Evolutionary conservation across 1,284 basidiomycete species (phyloP).

Genomic region (Microbotryum scabiosae): DNA sequence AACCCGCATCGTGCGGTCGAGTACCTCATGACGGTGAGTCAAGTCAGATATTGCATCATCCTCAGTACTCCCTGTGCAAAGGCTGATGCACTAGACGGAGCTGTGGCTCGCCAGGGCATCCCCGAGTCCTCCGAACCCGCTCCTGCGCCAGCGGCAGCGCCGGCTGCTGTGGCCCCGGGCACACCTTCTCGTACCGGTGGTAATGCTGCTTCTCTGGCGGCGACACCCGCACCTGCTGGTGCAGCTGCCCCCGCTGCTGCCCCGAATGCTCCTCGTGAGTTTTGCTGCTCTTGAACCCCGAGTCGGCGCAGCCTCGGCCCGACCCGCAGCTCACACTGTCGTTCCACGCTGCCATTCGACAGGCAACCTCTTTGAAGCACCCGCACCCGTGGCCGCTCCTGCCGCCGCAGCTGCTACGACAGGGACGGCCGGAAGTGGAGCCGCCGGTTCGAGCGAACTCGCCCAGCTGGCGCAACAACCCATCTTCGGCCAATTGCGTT

Average conservation of each 20-base stretch:
- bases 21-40: conserved; percentile 81
- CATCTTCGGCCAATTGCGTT: conserved; percentile 29
- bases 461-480: conserved; percentile 42
- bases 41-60: neutral
- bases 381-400: conserved; percentile 35
- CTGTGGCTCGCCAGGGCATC: conserved; percentile 55
- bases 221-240: conserved; percentile 37
- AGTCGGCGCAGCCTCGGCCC: neutral
- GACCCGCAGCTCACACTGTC: conserved; percentile 1
- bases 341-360: conserved; percentile 5
- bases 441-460: conserved; percentile 36
- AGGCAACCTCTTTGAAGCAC: conserved; percentile 42
- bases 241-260: conserved; percentile 27
- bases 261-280: conserved; percentile 9
- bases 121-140: conserved; percentile 47
- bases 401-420: conserved; percentile 28
- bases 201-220: conserved; percentile 39
- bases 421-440: neutral
- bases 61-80: neutral
- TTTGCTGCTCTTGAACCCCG: neutral
- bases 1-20: conserved; percentile 97
- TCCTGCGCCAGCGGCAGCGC: conserved; percentile 38
- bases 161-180: conserved; percentile 31
- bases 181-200: conserved; percentile 59
- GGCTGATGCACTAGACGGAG: neutral